These are phyloP conservation scores for Mallotus repandus DNA, from an alignment of 441 rosid genomes.

Conservation along the genomic window DNA sequence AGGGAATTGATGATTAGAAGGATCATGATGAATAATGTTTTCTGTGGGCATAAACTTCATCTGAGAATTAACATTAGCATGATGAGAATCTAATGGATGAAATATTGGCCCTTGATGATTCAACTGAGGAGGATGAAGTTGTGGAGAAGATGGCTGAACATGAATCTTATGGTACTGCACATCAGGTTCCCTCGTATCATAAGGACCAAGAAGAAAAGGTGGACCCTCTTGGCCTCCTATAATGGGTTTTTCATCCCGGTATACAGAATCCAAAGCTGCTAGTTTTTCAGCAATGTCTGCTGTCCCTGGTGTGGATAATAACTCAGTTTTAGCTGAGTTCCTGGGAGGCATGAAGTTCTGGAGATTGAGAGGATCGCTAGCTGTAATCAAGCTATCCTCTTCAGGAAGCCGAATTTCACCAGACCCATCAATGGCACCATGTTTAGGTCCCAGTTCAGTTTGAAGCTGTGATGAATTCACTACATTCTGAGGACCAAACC, in stretches of 20 bases:
- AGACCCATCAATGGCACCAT: slow-evolving; percentile 38
- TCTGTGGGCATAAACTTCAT: slow-evolving; percentile 60
- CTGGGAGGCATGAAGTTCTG: slow-evolving; percentile 38
- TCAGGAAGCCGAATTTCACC: slow-evolving; percentile 46
- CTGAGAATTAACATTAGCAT: slow-evolving; percentile 52
- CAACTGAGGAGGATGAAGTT: slow-evolving; percentile 49
- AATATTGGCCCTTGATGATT: slow-evolving; percentile 56
- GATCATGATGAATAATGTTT: slow-evolving; percentile 50
- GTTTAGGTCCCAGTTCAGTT: slow-evolving; percentile 45
- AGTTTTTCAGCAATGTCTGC: slow-evolving; percentile 58
- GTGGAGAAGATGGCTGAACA: slow-evolving; percentile 46
- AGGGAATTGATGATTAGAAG: slow-evolving; percentile 57
- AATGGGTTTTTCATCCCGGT: slow-evolving; percentile 53
- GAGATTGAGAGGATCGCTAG: slow-evolving; percentile 37
- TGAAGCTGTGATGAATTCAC: slow-evolving; percentile 41
- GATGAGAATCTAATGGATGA: slow-evolving; percentile 61
- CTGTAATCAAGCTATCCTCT: slow-evolving; percentile 55
- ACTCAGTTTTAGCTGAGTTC: slow-evolving; percentile 50
- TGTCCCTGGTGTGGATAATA: slow-evolving; percentile 35
- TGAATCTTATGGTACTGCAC: slow-evolving; percentile 39
- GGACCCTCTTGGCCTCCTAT: slow-evolving; percentile 54
- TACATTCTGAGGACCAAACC: slow-evolving; percentile 45
- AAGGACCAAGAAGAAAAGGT: slow-evolving; percentile 47
- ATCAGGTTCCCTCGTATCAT: slow-evolving; percentile 50
- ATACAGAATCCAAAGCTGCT: slow-evolving; percentile 55